Evolutionary conservation across 306 rosid genomes (phyloP).

Genomic region (Cyclanthera cordifolia): DNA sequence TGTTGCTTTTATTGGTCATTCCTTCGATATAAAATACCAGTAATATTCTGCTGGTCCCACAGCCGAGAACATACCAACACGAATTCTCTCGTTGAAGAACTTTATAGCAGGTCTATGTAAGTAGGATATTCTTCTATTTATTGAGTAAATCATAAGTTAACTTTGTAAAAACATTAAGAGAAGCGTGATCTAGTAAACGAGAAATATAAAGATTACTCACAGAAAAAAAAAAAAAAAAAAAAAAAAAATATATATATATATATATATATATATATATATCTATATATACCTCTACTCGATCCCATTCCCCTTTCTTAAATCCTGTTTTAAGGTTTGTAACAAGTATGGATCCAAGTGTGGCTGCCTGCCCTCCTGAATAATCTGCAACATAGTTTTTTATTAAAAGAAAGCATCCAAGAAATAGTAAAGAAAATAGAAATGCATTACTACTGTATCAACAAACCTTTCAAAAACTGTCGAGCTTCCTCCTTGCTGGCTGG

Average conservation of each 20-base stretch:
- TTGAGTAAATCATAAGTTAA: not conserved
- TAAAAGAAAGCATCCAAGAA: conserved; percentile 1
- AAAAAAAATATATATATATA: no score
- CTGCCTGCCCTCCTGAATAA: conserved; percentile 75
- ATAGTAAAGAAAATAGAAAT: not conserved
- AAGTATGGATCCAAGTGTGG: conserved; percentile 76
- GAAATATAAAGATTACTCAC: not conserved
- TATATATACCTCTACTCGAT: conserved; percentile 59
- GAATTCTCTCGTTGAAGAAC: no score
- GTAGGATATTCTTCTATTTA: not conserved
- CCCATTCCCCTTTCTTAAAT: conserved; percentile 76
- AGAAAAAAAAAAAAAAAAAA: not conserved
- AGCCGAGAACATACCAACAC: not conserved
- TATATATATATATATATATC: no score
- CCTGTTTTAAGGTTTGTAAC: conserved; percentile 88
- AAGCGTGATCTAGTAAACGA: not conserved
- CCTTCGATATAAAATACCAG: not conserved
- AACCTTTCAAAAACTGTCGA: conserved; percentile 73
- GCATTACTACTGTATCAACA: conserved; percentile 4
- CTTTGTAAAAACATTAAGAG: not conserved
- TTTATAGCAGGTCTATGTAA: not conserved
- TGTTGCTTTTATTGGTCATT: not conserved
- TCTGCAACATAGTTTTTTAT: conserved; percentile 29
- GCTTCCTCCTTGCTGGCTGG: conserved; percentile 92
- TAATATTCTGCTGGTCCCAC: not conserved